These are phyloP conservation scores for Balansia obtecta DNA, from an alignment of 2,329 filamentous ascomycete genomes.

Conservation along the genomic window DNA sequence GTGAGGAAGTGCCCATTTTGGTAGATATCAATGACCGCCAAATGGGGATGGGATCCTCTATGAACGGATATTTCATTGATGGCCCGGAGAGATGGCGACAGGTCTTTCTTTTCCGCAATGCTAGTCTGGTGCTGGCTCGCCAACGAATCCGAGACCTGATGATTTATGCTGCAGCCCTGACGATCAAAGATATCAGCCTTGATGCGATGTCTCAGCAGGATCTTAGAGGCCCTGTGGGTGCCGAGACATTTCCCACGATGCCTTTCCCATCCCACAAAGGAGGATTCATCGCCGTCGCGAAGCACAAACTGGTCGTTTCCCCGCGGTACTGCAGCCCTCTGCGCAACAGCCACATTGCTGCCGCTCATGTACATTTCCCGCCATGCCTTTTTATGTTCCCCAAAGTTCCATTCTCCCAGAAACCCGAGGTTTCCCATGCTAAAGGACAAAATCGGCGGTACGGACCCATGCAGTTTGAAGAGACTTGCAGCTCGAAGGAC, in stretches of 20 bases:
- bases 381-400: slow-evolving; percentile 84
- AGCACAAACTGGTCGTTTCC: slow-evolving; percentile 6
- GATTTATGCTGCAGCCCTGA: slow-evolving; percentile 47
- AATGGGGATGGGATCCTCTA: slow-evolving; percentile 76
- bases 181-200: slow-evolving; percentile 74
- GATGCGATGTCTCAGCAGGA: slow-evolving; percentile 76
- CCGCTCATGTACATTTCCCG: slow-evolving; percentile 81
- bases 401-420: slow-evolving; percentile 91
- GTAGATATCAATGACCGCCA: slow-evolving; percentile 84
- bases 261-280: slow-evolving; percentile 49
- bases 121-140: slow-evolving; percentile 32
- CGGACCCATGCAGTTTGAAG: slow-evolving; percentile 63
- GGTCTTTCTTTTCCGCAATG: slow-evolving; percentile 23
- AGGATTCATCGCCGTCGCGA: neutral
- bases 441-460: slow-evolving; percentile 87
- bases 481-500: slow-evolving; percentile 33
- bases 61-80: slow-evolving; percentile 96
- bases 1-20: slow-evolving; percentile 84
- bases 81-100: slow-evolving; percentile 44
- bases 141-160: slow-evolving; percentile 31
- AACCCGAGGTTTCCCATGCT: slow-evolving; percentile 96
- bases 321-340: slow-evolving; percentile 27
- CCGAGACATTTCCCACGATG: slow-evolving; percentile 75
- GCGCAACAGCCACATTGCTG: slow-evolving; percentile 33
- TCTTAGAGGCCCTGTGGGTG: slow-evolving; percentile 57